Percentiles rank a stretch among this genome's conserved stretches.
Conservation (phyloP, 2,329 filamentous ascomycete genomes). For the Domatiomyces globalis region DNA sequence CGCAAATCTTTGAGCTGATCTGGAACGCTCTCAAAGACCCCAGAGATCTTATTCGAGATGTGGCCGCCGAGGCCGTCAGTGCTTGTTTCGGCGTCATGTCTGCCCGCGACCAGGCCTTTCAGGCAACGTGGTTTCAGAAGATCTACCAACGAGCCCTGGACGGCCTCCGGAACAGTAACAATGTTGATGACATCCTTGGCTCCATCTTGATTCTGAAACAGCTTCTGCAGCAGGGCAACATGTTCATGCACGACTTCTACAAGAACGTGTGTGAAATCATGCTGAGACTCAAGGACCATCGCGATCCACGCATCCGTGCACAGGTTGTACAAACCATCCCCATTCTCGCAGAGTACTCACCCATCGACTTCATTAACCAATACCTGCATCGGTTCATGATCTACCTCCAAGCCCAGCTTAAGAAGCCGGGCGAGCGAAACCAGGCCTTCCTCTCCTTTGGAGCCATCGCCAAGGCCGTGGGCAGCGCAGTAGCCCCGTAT, state of each 20-base stretch:
- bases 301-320: slow-evolving; percentile 71
- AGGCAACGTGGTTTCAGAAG: slow-evolving; percentile 74
- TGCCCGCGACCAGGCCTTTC: slow-evolving; percentile 77
- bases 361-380: slow-evolving; percentile 70
- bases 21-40: slow-evolving; percentile 87
- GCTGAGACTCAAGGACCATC: slow-evolving; percentile 81
- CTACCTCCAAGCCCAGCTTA: slow-evolving; percentile 82
- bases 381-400: slow-evolving; percentile 97
- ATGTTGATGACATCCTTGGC: slow-evolving; percentile 82
- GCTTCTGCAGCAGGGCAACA: slow-evolving; percentile 82
- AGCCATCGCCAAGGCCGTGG: slow-evolving; percentile 89
- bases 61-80: slow-evolving; percentile 82
- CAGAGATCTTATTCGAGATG: slow-evolving; percentile 81
- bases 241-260: slow-evolving; percentile 98
- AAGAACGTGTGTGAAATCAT: slow-evolving; percentile 85
- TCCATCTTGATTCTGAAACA: slow-evolving; percentile 87
- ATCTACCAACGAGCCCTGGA: slow-evolving; percentile 75
- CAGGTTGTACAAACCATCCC: slow-evolving; percentile 87
- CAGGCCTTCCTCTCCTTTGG: slow-evolving; percentile 92
- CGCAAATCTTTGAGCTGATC: slow-evolving; percentile 88
- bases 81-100: slow-evolving; percentile 93
- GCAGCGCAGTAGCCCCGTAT: slow-evolving; percentile 87
- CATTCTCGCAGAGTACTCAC: slow-evolving; percentile 81
- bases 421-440: slow-evolving; percentile 87
- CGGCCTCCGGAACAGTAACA: slow-evolving; percentile 58